These are phyloP conservation scores for Alloteropsis semialata DNA, from an alignment of 176 grass and related monocot genomes.

Conservation along the genomic window DNA sequence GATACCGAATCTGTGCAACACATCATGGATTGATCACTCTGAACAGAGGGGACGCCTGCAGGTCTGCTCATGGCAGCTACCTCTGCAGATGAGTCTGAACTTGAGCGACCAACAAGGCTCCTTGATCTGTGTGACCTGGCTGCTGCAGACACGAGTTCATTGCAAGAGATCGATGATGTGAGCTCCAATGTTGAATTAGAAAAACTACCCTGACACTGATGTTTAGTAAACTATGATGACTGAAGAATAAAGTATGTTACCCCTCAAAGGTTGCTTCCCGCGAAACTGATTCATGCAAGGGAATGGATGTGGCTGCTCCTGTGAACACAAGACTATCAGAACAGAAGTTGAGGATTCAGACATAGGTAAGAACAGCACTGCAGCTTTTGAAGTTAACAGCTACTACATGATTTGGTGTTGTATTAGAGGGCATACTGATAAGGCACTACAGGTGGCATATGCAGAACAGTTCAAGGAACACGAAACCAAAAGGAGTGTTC, in stretches of 20 bases:
- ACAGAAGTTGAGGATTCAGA: not conserved
- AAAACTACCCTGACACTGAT: not conserved
- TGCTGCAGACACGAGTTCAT: conserved; percentile 1
- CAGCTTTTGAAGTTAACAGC: not conserved
- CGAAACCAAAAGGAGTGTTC: not conserved
- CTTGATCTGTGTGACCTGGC: not conserved
- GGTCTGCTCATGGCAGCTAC: conserved; percentile 5
- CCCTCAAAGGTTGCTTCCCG: not conserved
- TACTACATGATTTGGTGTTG: not conserved
- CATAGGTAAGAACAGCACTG: not conserved
- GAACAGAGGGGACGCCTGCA: not conserved
- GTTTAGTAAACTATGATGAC: not conserved
- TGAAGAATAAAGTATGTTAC: not conserved
- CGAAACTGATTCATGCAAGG: not conserved
- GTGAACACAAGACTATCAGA: not conserved
- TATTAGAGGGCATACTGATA: not conserved
- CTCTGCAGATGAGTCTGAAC: not conserved
- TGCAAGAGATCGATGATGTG: not conserved
- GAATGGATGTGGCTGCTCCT: not conserved
- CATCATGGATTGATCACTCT: not conserved
- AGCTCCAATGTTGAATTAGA: not conserved
- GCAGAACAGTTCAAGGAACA: not conserved
- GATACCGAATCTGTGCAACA: not conserved
- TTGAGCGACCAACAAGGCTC: not conserved
- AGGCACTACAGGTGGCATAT: not conserved